phyloP scores from a whole-genome alignment of 2,329 filamentous ascomycete genomes.

The Pseudogymnoascus sp. region DNA sequence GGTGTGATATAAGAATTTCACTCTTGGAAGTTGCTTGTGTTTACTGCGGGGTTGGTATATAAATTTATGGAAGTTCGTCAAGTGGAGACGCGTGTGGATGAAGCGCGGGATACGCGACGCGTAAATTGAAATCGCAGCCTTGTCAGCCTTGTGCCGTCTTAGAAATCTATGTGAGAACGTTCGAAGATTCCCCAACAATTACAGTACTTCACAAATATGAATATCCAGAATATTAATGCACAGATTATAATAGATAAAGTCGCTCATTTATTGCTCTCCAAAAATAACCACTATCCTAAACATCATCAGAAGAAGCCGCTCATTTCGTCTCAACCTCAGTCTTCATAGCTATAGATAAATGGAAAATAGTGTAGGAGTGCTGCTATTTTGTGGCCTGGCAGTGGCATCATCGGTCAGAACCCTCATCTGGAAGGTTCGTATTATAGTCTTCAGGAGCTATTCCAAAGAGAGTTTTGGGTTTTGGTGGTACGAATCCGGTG shows the following conservation, averaged over 20 bases:
- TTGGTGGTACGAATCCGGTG: neutral
- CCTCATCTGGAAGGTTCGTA: neutral
- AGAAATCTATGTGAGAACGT: neutral
- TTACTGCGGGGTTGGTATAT: constrained; percentile 1
- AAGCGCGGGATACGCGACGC: constrained; percentile 19
- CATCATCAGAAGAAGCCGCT: neutral
- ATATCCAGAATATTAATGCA: neutral
- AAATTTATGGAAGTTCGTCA: neutral
- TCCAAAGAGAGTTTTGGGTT: neutral
- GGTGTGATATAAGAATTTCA: neutral
- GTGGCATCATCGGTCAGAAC: neutral
- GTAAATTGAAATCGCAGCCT: constrained; percentile 23
- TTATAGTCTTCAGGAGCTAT: neutral
- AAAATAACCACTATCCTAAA: neutral
- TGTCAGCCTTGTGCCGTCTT: constrained; percentile 1
- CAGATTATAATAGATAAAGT: neutral
- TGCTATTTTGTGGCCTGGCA: neutral
- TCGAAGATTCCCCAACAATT: neutral
- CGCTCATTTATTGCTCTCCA: neutral
- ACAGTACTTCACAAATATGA: neutral
- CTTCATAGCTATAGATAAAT: neutral
- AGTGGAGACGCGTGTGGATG: constrained; percentile 11
- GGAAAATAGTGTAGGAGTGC: neutral
- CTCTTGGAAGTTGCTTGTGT: neutral
- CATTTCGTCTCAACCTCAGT: neutral